Base-by-base conservation (phyloP, 2,329 filamentous ascomycete species). In the Ophiocordyceps camponoti-rufipedis region DNA sequence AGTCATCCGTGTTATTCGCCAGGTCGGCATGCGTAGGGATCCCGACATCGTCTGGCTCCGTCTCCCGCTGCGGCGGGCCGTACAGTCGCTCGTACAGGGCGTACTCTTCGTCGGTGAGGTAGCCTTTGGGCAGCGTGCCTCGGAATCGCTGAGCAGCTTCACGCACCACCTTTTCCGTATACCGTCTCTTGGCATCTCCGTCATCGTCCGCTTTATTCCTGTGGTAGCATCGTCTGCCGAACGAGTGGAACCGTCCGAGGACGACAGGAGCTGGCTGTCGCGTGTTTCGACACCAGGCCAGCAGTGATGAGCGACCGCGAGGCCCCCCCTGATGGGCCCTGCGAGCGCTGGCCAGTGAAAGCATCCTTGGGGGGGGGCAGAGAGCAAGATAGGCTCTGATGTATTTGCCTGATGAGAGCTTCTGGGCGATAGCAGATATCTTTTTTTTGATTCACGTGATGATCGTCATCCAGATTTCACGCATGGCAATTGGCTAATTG, bases 31-130 rank as follows among this genome's bases (percentile, higher is more conserved):
- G 60, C 44, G 47, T 64, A 49, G 66, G 62, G 48, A 66, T 71
- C 28, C 63, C 76, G 4, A 77, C 68, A 58, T 82, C 75, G 47
- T 80, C 77, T 1, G 73, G 69, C 8, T 56, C 60, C 2, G 75
- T 80, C 45, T 74, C 70, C 40, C 78, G 70, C 49, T 84, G 58
- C 2, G 87, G 85, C 32, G 79, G 69, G 1, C 88, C 89, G 58
- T 91, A 95, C 14, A 94, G 64, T 50, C 86, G 72, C 56, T 82
- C 78, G 60, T 94, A 94, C 1, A 94, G 65, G 43, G 65, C 67
- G 54, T 82, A 79, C 59, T 94, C 87, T 45, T 82, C 74, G 1
- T 71, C 68, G 32, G 69, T 78, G 44, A 95, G 61, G 53, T 85
- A 76, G 32, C 72, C 78, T 31, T 77, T 74, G 0, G 88, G 88